Percentiles rank a stretch among this genome's conserved stretches.
Conservation (phyloP, 2,329 filamentous ascomycete species). For the Neonectria hederae region DNA sequence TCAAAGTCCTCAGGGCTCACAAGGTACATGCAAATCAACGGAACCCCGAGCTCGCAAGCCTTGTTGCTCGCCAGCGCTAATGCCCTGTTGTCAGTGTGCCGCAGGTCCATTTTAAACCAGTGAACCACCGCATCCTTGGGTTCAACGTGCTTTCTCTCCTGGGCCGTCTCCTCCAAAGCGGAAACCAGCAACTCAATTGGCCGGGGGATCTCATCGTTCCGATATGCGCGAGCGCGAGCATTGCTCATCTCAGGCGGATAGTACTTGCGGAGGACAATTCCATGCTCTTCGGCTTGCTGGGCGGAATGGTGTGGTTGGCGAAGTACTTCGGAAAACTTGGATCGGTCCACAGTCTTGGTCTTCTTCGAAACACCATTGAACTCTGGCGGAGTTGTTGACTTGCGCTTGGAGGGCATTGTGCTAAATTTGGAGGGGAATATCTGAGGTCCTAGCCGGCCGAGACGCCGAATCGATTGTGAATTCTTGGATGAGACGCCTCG, state of each 20-base stretch:
- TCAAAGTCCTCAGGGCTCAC: constrained; percentile 85
- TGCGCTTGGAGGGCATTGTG: constrained; percentile 48
- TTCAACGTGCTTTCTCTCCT: constrained; percentile 60
- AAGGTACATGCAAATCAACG: constrained; percentile 80
- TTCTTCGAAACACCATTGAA: constrained; percentile 45
- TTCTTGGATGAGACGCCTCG: background rate
- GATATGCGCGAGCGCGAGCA: constrained; percentile 78
- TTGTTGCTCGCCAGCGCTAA: constrained; percentile 71
- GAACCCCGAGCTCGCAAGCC: constrained; percentile 73
- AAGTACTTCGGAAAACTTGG: constrained; percentile 45
- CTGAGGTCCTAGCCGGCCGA: background rate
- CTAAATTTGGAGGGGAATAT: constrained; percentile 9
- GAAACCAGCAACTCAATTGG: constrained; percentile 75
- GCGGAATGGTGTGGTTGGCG: constrained; percentile 58
- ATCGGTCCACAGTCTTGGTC: constrained; percentile 44
- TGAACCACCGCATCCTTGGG: constrained; percentile 76
- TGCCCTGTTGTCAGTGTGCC: constrained; percentile 77
- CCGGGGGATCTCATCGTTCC: constrained; percentile 71
- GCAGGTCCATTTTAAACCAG: constrained; percentile 90
- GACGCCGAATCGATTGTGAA: background rate
- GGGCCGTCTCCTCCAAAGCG: constrained; percentile 69
- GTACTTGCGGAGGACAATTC: constrained; percentile 76
- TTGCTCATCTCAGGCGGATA: constrained; percentile 91
- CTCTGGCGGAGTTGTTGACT: constrained; percentile 33
- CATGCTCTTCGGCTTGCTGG: constrained; percentile 60